A percentile compares a stretch with the other conserved stretches of the same genome.
These are phyloP conservation scores for Beauveria brongniartii DNA, from an alignment of 2,329 filamentous ascomycete species.

Conservation along the genomic window DNA sequence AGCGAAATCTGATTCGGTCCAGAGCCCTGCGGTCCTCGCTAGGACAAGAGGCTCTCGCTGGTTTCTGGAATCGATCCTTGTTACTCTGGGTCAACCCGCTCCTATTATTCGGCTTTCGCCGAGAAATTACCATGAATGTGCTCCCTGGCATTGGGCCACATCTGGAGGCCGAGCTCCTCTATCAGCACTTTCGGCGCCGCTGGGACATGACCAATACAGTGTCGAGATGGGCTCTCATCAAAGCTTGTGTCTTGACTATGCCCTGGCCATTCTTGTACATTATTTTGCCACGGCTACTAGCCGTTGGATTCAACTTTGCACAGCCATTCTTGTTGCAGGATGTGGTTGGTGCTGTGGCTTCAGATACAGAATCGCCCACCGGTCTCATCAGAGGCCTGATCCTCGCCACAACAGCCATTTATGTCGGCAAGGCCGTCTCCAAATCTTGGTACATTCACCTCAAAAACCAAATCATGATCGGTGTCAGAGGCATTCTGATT, in stretches of 20 bases:
- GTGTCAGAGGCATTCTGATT: neutral
- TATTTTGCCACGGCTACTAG: neutral
- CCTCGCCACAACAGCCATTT: neutral
- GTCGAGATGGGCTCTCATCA: neutral
- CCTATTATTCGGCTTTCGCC: neutral
- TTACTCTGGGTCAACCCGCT: neutral
- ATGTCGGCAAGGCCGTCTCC: neutral
- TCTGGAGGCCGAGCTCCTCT: neutral
- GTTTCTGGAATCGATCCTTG: conserved; percentile 14
- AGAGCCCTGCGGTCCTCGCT: conserved; percentile 7
- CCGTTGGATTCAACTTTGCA: conserved; percentile 3
- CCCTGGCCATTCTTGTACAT: neutral
- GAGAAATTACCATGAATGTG: neutral
- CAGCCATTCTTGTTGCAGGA: conserved; percentile 5
- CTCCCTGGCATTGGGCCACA: neutral
- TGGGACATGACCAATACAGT: neutral
- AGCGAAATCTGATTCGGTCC: conserved; percentile 13
- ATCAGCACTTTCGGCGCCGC: neutral
- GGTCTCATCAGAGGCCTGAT: neutral
- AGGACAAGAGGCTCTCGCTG: conserved; percentile 15
- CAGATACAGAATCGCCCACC: neutral
- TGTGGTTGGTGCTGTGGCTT: neutral
- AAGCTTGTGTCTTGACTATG: neutral
- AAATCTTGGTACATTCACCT: neutral
- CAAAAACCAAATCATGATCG: neutral